Evolutionary conservation across 495 filamentous ascomycete species (phyloP).

Genomic region (Daldinia childiae): DNA sequence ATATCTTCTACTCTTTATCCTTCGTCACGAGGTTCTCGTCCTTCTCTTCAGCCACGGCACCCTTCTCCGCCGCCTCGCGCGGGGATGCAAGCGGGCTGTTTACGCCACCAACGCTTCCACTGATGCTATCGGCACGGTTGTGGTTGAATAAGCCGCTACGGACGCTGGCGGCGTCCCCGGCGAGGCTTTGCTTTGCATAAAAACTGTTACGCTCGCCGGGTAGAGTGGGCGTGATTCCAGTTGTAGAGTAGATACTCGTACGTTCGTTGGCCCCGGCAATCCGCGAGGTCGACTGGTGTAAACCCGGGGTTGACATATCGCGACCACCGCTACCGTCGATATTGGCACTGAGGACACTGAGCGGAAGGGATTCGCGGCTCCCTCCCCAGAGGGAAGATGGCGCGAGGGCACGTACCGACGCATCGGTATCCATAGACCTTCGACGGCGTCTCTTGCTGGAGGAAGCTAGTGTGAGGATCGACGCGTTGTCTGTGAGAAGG

Average conservation of each 20-base stretch:
- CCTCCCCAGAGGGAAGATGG: conserved; percentile 93
- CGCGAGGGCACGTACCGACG: conserved; percentile 89
- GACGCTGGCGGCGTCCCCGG: conserved; percentile 79
- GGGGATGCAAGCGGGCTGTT: conserved; percentile 71
- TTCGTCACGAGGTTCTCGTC: conserved; percentile 33
- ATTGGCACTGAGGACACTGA: conserved; percentile 86
- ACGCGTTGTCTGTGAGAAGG: conserved; percentile 91
- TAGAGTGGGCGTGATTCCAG: conserved; percentile 71
- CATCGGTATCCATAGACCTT: conserved; percentile 93
- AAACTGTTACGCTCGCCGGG: conserved; percentile 82
- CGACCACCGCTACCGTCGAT: conserved; percentile 59
- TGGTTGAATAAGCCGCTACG: conserved; percentile 81
- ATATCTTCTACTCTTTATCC: conserved; percentile 25
- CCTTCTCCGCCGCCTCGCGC: conserved; percentile 52
- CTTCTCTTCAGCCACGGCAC: conserved; percentile 44
- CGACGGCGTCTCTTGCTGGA: conserved; percentile 90
- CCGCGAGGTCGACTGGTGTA: conserved; percentile 68
- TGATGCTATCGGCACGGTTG: conserved; percentile 81
- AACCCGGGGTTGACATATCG: background rate
- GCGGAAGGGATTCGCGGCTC: conserved; percentile 83
- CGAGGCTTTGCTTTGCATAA: conserved; percentile 73
- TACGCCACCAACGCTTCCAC: conserved; percentile 73
- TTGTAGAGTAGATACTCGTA: conserved; percentile 85
- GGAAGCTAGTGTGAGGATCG: conserved; percentile 94
- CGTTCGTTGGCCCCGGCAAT: conserved; percentile 74